These are phyloP conservation scores for Lyophyllum semitale DNA, from an alignment of 768 basidiomycete species.

Conservation along the genomic window DNA sequence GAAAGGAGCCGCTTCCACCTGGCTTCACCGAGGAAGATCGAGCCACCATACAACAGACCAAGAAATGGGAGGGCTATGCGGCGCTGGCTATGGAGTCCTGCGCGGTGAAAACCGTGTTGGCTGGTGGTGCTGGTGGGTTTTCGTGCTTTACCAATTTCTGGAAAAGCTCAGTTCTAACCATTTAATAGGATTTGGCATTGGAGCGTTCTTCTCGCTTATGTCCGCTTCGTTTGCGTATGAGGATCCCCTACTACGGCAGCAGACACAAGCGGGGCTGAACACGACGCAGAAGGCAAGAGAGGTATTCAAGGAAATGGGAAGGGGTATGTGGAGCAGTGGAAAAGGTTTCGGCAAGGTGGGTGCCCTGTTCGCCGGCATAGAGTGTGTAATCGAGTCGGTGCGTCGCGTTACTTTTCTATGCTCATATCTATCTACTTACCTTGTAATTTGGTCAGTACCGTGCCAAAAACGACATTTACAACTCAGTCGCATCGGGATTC, in stretches of 20 bases:
- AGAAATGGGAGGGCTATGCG: conserved; percentile 79
- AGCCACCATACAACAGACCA: conserved; percentile 59
- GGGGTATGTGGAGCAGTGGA: conserved; percentile 86
- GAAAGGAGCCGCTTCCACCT: conserved; percentile 85
- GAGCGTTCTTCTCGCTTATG: conserved; percentile 97
- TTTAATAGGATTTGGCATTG: conserved; percentile 79
- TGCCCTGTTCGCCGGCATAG: conserved; percentile 90
- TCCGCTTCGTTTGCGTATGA: conserved; percentile 94
- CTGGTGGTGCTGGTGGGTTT: conserved; percentile 79
- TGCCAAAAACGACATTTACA: conserved; percentile 93
- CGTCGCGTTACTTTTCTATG: conserved; percentile 32
- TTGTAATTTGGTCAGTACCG: conserved; percentile 68
- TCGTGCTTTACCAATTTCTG: neutral
- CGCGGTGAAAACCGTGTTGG: conserved; percentile 76
- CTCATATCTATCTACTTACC: neutral
- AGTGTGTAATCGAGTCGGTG: conserved; percentile 94
- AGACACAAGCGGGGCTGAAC: conserved; percentile 55
- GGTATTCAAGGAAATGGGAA: conserved; percentile 93
- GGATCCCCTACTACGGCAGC: conserved; percentile 79
- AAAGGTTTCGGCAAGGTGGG: conserved; percentile 95
- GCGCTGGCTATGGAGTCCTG: conserved; percentile 82
- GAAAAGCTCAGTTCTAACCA: neutral
- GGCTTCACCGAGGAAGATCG: conserved; percentile 84
- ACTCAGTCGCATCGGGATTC: conserved; percentile 87
- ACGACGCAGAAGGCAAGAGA: conserved; percentile 79